Percentiles rank a stretch among this genome's conserved stretches.
These are phyloP conservation scores for Vigna reflexopilosa DNA, from an alignment of 306 rosid species.

Conservation along the genomic window DNA sequence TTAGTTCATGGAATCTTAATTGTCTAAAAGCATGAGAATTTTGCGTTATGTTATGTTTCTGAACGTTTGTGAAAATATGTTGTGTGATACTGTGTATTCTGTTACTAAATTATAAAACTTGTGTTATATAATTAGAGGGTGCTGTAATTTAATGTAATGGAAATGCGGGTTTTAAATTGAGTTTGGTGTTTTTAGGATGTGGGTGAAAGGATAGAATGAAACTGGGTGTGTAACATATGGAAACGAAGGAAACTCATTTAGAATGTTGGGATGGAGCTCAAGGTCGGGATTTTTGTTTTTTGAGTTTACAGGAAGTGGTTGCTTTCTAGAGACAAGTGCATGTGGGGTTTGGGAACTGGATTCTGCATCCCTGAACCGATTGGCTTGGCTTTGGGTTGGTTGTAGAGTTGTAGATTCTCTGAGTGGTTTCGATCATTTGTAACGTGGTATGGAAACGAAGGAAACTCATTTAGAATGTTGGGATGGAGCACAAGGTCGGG, in stretches of 20 bases:
- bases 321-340: background rate
- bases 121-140: background rate
- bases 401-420: background rate
- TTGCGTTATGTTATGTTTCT: background rate
- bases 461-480: background rate
- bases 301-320: background rate
- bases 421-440: background rate
- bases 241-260: background rate
- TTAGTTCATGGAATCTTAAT: conserved; percentile 6
- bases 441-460: background rate
- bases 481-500: background rate
- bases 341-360: background rate
- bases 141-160: background rate
- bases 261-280: conserved; percentile 2
- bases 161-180: background rate
- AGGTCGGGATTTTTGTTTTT: background rate
- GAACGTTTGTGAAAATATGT: background rate
- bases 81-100: background rate
- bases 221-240: background rate
- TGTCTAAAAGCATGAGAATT: background rate
- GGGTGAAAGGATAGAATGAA: background rate
- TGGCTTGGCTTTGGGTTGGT: background rate
- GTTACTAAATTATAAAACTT: background rate
- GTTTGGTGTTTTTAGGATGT: background rate
- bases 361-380: conserved; percentile 9